Conservation (phyloP, 441 rosid genomes). For the Eugenia klotzschiana region DNA sequence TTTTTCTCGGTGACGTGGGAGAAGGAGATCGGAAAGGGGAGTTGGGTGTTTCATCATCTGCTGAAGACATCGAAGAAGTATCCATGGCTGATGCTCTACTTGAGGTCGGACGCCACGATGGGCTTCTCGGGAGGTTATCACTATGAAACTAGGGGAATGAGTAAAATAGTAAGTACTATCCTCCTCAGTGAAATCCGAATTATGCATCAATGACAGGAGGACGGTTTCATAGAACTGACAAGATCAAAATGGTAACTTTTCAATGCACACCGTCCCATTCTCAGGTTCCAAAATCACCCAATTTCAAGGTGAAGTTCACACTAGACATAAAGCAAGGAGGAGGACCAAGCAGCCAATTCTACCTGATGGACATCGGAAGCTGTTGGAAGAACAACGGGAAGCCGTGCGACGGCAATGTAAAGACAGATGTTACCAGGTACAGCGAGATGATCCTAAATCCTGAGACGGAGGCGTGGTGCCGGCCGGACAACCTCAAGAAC, state of each 20-base stretch:
- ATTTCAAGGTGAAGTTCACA: not conserved
- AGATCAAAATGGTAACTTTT: not conserved
- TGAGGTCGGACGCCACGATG: not conserved
- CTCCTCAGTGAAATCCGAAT: not conserved
- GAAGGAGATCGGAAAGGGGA: not conserved
- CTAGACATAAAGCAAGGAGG: not conserved
- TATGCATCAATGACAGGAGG: not conserved
- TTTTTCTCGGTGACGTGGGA: not conserved
- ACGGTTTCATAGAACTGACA: not conserved
- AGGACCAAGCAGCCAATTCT: not conserved
- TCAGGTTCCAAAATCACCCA: not conserved
- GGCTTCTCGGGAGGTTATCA: not conserved
- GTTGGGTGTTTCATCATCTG: not conserved
- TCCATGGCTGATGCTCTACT: constrained; percentile 1
- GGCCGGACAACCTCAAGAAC: not conserved
- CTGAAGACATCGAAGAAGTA: not conserved
- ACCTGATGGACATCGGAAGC: not conserved
- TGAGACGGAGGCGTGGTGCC: not conserved
- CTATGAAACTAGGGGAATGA: not conserved
- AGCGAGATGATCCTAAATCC: not conserved
- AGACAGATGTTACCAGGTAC: not conserved
- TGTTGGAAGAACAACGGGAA: not conserved
- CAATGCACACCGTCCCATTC: not conserved
- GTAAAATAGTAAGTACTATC: not conserved
- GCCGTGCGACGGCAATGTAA: not conserved